Conservation (phyloP, 805 yeast species). For the Yamadazyma takamatsuzukensis region DNA sequence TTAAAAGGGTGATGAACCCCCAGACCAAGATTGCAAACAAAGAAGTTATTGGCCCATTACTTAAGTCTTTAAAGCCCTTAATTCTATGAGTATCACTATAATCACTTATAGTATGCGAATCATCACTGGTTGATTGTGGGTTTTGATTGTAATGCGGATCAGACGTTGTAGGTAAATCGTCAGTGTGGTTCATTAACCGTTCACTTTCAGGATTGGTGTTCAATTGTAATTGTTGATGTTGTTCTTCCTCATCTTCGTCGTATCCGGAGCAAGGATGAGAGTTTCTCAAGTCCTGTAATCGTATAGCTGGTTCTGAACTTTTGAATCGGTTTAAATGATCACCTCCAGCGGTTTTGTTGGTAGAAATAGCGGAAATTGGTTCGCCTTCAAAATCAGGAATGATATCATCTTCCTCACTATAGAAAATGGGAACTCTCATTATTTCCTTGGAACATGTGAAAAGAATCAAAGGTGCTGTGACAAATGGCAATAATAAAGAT, state of each 20-base stretch:
- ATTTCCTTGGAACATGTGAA: slow-evolving; percentile 68
- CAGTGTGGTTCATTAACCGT: slow-evolving; percentile 10
- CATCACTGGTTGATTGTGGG: background rate
- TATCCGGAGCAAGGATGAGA: slow-evolving; percentile 42
- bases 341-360: background rate
- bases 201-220: slow-evolving; percentile 13
- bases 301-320: slow-evolving; percentile 37
- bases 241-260: slow-evolving; percentile 32
- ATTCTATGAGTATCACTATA: slow-evolving; percentile 23
- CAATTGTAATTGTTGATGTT: background rate
- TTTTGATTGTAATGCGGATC: background rate
- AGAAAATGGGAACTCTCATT: slow-evolving; percentile 53
- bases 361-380: slow-evolving; percentile 1
- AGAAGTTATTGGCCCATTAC: slow-evolving; percentile 58
- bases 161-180: background rate
- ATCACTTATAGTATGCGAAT: slow-evolving; percentile 4
- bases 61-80: slow-evolving; percentile 56
- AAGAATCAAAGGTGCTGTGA: slow-evolving; percentile 81
- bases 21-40: slow-evolving; percentile 58
- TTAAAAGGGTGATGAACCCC: slow-evolving; percentile 67
- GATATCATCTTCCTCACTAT: slow-evolving; percentile 25
- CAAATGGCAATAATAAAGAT: slow-evolving; percentile 77
- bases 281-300: slow-evolving; percentile 36
- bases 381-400: too few species aligned
- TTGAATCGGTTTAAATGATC: slow-evolving; percentile 19